These are phyloP conservation scores for Backusella circina DNA, from an alignment of 192 early-diverging fungal species.

Conservation along the genomic window DNA sequence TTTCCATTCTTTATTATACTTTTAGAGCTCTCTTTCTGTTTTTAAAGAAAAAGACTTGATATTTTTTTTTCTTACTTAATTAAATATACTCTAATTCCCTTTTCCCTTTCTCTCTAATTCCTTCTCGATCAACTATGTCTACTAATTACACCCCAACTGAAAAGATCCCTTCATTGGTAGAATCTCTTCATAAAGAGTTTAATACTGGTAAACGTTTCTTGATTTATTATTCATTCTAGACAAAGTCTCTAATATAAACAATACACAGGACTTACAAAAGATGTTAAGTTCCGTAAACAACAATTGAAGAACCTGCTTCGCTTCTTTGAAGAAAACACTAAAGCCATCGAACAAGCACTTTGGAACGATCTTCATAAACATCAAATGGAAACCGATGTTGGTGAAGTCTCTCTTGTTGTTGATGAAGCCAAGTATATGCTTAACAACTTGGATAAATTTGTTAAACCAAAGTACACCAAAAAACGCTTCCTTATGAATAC, in stretches of 20 bases:
- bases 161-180: conserved; percentile 9
- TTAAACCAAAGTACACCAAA: conserved; percentile 28
- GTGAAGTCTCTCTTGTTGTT: conserved; percentile 17
- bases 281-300: conserved; percentile 25
- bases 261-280: conserved; percentile 21
- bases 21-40: not conserved
- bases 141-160: conserved; percentile 10
- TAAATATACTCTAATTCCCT: not conserved
- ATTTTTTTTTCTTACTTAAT: not conserved
- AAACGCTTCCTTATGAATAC: conserved; percentile 43
- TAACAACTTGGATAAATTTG: conserved; percentile 47
- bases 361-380: conserved; percentile 25
- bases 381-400: conserved; percentile 17
- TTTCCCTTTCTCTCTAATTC: not conserved
- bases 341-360: conserved; percentile 10
- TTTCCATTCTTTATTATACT: not conserved
- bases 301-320: conserved; percentile 20
- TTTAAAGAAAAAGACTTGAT: not conserved
- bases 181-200: conserved; percentile 11
- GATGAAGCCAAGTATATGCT: conserved; percentile 29
- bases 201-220: conserved; percentile 13
- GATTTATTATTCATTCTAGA: not conserved
- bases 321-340: conserved; percentile 17
- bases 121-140: conserved; percentile 4
- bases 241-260: not conserved